Conservation (phyloP, 306 rosid species). For the Prunus fruticosa region DNA sequence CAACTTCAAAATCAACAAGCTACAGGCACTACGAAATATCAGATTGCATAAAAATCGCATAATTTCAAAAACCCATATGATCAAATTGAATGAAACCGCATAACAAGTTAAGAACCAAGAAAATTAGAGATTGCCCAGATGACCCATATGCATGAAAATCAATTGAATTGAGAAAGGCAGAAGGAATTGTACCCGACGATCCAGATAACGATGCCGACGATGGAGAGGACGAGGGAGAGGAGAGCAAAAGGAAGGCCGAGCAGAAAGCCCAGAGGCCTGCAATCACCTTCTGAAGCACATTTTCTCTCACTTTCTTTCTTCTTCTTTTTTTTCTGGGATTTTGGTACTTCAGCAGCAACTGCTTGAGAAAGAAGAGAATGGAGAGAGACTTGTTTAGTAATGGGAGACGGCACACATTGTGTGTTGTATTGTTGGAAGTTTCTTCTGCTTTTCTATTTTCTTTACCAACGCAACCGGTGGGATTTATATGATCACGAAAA, state of each 20-base stretch:
- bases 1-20: conserved; percentile 2
- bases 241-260: conserved; percentile 89
- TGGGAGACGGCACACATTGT: too few relatives aligned
- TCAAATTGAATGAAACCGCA: not conserved
- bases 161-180: not conserved
- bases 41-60: too few relatives aligned
- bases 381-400: too few relatives aligned
- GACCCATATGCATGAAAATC: not conserved
- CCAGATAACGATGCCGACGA: conserved; percentile 70
- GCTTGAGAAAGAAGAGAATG: not conserved
- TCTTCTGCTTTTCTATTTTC: too few relatives aligned
- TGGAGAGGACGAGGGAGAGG: conserved; percentile 62
- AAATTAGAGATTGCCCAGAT: not conserved
- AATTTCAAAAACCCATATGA: conserved; percentile 5
- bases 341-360: not conserved
- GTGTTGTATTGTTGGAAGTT: too few relatives aligned
- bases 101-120: too few relatives aligned
- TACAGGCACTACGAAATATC: not conserved
- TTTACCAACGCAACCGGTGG: too few relatives aligned
- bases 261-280: conserved; percentile 89
- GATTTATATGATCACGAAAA: too few relatives aligned
- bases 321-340: not conserved
- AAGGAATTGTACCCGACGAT: conserved; percentile 57
- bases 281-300: conserved; percentile 83
- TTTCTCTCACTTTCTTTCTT: not conserved